These are phyloP conservation scores for Quercus dentata DNA, from an alignment of 306 rosid species.

Conservation along the genomic window DNA sequence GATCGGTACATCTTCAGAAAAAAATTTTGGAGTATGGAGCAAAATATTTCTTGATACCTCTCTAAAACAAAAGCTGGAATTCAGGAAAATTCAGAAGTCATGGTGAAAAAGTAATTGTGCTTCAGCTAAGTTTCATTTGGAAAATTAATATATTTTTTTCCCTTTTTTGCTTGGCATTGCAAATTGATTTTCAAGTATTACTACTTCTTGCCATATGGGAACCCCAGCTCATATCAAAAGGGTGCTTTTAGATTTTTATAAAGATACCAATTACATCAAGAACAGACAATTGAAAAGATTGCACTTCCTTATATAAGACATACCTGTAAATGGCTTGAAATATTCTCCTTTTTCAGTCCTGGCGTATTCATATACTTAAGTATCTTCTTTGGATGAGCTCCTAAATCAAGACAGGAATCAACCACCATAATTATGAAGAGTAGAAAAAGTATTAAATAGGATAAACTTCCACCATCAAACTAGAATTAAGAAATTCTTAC, in stretches of 20 bases:
- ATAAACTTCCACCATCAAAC: too few relatives aligned
- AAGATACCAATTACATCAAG: neutral
- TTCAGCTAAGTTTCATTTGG: too few relatives aligned
- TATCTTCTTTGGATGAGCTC: slow-evolving; percentile 39
- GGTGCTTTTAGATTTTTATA: neutral
- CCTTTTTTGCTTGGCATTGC: too few relatives aligned
- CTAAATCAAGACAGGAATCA: slow-evolving; percentile 25
- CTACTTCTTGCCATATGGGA: neutral
- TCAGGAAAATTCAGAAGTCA: too few relatives aligned
- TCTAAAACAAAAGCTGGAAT: too few relatives aligned
- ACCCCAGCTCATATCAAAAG: neutral
- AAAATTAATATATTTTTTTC: too few relatives aligned
- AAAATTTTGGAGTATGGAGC: too few relatives aligned
- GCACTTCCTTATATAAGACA: slow-evolving; percentile 2
- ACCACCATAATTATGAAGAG: neutral
- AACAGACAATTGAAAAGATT: neutral
- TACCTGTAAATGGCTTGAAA: slow-evolving; percentile 49
- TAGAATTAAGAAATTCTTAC: slow-evolving; percentile 17
- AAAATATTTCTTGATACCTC: too few relatives aligned
- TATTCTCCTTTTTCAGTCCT: slow-evolving; percentile 17
- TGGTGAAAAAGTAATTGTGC: too few relatives aligned
- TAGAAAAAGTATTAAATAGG: neutral
- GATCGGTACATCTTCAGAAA: too few relatives aligned
- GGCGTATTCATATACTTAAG: slow-evolving; percentile 38
- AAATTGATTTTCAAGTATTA: neutral